These are phyloP conservation scores for Peribolospora kevripleyi DNA, from an alignment of 768 basidiomycete genomes.

Conservation along the genomic window DNA sequence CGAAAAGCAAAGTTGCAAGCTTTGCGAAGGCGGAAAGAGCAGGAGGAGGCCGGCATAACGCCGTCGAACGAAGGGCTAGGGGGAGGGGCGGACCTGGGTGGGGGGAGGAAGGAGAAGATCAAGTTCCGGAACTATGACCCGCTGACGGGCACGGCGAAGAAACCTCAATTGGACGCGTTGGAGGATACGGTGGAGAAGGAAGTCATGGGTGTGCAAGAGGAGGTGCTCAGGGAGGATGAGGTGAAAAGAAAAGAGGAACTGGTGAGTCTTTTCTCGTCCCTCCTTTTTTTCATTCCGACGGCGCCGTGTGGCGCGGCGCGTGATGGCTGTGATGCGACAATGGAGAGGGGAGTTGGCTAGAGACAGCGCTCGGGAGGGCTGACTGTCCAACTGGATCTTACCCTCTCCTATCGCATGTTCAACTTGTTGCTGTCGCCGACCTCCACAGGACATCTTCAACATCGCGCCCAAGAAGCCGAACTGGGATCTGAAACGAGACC, in stretches of 20 bases:
- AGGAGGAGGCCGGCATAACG: conserved; percentile 7
- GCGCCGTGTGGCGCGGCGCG: no score
- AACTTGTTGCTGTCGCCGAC: neutral
- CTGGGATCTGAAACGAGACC: conserved; percentile 36
- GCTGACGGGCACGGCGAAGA: conserved; percentile 50
- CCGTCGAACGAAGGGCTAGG: neutral
- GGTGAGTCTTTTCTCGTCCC: conserved; percentile 26
- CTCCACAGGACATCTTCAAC: conserved; percentile 24
- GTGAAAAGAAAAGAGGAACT: conserved; percentile 62
- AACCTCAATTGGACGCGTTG: conserved; percentile 32
- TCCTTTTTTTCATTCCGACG: neutral
- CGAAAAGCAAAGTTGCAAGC: conserved; percentile 19
- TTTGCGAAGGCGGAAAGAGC: conserved; percentile 15
- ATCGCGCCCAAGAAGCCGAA: conserved; percentile 51
- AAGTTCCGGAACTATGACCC: conserved; percentile 66
- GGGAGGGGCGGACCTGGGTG: neutral
- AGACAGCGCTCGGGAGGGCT: no score
- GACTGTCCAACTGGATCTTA: neutral
- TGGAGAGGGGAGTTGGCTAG: no score
- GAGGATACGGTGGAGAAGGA: conserved; percentile 72
- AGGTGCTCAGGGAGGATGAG: conserved; percentile 68
- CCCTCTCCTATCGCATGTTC: neutral
- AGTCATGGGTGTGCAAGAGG: conserved; percentile 58
- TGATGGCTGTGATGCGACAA: no score
- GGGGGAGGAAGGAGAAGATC: conserved; percentile 16